These are phyloP conservation scores for Boletus insuetus DNA, from an alignment of 768 basidiomycete species.

Conservation along the genomic window DNA sequence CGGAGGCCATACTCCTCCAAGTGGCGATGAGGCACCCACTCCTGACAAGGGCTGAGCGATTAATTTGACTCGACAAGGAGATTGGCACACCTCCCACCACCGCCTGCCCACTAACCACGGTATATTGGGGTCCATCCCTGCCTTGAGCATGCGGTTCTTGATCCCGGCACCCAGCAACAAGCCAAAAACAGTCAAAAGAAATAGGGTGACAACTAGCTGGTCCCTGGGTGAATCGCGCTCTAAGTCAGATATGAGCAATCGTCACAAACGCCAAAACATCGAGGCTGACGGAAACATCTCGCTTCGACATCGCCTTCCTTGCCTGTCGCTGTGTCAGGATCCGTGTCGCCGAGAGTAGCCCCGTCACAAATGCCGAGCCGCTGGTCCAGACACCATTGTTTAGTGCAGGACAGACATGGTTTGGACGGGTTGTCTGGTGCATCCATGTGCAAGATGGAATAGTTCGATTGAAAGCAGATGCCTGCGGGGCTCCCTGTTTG, in stretches of 20 bases:
- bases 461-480: slow-evolving; percentile 88
- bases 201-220: slow-evolving; percentile 89
- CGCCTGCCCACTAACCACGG: slow-evolving; percentile 62
- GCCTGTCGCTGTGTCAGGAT: slow-evolving; percentile 91
- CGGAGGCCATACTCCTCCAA: slow-evolving; percentile 51
- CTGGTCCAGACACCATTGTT: slow-evolving; percentile 94
- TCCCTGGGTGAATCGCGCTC: slow-evolving; percentile 96
- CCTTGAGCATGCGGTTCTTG: slow-evolving; percentile 77
- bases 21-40: slow-evolving; percentile 48
- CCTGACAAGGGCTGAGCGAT: slow-evolving; percentile 22
- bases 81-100: slow-evolving; percentile 79
- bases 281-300: slow-evolving; percentile 85
- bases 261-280: slow-evolving; percentile 32
- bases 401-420: slow-evolving; percentile 90
- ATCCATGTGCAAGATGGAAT: slow-evolving; percentile 78
- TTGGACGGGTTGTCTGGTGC: slow-evolving; percentile 82
- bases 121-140: slow-evolving; percentile 62
- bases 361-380: slow-evolving; percentile 81
- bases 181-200: slow-evolving; percentile 84
- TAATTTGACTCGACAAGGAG: slow-evolving; percentile 16
- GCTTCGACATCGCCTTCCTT: slow-evolving; percentile 96
- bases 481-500: slow-evolving; percentile 44
- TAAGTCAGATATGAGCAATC: slow-evolving; percentile 35
- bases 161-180: slow-evolving; percentile 82
- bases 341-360: slow-evolving; percentile 78